Percentiles rank a stretch among this genome's conserved stretches.
phyloP scores from a whole-genome alignment of 2,329 filamentous ascomycete genomes.

The Aspergillus calidoustus region DNA sequence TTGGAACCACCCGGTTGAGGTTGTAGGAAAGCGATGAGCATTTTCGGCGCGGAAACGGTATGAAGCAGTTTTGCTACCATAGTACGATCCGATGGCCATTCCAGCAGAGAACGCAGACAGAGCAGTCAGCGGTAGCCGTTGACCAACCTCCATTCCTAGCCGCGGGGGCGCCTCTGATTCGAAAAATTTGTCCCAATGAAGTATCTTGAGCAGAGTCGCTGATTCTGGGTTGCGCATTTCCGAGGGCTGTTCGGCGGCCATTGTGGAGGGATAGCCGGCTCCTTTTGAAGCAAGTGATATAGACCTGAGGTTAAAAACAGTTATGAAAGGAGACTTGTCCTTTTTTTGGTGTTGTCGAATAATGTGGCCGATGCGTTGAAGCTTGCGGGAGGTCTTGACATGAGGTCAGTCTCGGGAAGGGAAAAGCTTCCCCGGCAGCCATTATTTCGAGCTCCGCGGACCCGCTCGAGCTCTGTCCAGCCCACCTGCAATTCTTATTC shows the following conservation, averaged over 20 bases:
- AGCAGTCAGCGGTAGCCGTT: conserved; percentile 69
- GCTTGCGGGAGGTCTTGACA: neutral
- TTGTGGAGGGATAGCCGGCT: neutral
- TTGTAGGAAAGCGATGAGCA: conserved; percentile 85
- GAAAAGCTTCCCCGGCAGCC: neutral
- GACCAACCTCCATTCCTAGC: conserved; percentile 66
- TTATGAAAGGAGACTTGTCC: neutral
- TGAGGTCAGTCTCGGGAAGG: neutral
- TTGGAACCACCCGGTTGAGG: conserved; percentile 90
- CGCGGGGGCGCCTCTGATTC: conserved; percentile 46
- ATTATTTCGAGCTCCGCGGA: conserved; percentile 13
- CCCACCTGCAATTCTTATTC: conserved; percentile 16
- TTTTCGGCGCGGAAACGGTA: conserved; percentile 94
- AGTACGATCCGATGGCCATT: conserved; percentile 69
- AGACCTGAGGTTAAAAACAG: neutral
- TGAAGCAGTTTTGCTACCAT: conserved; percentile 74
- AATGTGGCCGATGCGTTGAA: neutral
- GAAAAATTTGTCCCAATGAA: conserved; percentile 45
- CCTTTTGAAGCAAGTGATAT: neutral
- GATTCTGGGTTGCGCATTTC: conserved; percentile 15
- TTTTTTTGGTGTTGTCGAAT: neutral
- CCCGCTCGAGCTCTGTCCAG: conserved; percentile 21
- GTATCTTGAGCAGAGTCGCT: conserved; percentile 31
- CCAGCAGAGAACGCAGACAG: conserved; percentile 70
- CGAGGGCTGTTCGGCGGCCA: conserved; percentile 21